These are phyloP conservation scores for Rhinocladiella mackenziei DNA, from an alignment of 2,329 filamentous ascomycete species.

Conservation along the genomic window DNA sequence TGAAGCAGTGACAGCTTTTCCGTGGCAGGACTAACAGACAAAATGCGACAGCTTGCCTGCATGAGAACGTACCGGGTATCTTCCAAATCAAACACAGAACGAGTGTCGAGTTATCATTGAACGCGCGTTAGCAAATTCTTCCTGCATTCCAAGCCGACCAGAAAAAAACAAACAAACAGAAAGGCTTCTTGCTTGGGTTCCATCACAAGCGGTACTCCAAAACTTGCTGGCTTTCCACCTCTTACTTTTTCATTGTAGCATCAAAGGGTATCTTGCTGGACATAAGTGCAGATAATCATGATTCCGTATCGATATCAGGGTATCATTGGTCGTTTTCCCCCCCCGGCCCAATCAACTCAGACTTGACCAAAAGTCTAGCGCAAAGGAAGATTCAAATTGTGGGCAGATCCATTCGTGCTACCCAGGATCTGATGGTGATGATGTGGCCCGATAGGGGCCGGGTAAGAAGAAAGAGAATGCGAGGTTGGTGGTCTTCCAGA, in stretches of 20 bases:
- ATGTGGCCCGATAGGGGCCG: constrained; percentile 80
- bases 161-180: constrained; percentile 7
- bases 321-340: constrained; percentile 28
- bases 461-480: constrained; percentile 97
- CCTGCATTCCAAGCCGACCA: constrained; percentile 1
- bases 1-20: constrained; percentile 11
- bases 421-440: constrained; percentile 22
- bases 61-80: constrained; percentile 20
- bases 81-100: constrained; percentile 15
- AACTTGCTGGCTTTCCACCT: constrained; percentile 9
- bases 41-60: constrained; percentile 13
- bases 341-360: constrained; percentile 21
- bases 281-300: constrained; percentile 29
- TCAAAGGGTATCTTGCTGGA: constrained; percentile 31
- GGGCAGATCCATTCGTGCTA: constrained; percentile 22
- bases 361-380: constrained; percentile 27
- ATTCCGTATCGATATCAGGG: constrained; percentile 27
- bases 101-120: constrained; percentile 12
- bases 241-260: constrained; percentile 25
- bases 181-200: constrained; percentile 10
- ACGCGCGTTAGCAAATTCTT: constrained; percentile 1
- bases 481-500: constrained; percentile 90
- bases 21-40: constrained; percentile 4
- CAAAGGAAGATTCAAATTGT: constrained; percentile 29
- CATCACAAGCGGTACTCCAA: constrained; percentile 16